These are phyloP conservation scores for Dactylellina sp. DNA, from an alignment of 2,329 filamentous ascomycete genomes.

Conservation along the genomic window DNA sequence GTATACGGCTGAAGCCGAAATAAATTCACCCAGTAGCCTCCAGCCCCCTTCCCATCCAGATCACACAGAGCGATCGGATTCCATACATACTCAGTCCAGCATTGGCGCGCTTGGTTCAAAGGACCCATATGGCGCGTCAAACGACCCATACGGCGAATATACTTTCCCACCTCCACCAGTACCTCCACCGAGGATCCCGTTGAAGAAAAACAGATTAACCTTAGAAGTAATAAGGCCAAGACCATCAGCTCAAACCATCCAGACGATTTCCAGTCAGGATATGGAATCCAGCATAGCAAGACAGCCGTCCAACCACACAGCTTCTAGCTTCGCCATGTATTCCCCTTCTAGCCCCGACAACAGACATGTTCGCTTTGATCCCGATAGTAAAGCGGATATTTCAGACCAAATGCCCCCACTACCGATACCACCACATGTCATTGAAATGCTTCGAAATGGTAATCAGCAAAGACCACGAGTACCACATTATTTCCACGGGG, in stretches of 20 bases:
- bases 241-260: slow-evolving; percentile 20
- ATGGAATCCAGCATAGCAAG: slow-evolving; percentile 10
- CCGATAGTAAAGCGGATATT: slow-evolving; percentile 30
- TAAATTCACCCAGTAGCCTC: slow-evolving; percentile 11
- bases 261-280: slow-evolving; percentile 13
- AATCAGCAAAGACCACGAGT: slow-evolving; percentile 16
- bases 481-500: slow-evolving; percentile 44
- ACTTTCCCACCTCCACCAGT: slow-evolving; percentile 10
- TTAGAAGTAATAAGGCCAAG: slow-evolving; percentile 18
- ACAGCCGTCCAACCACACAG: slow-evolving; percentile 40
- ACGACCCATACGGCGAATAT: not conserved
- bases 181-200: slow-evolving; percentile 32
- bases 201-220: slow-evolving; percentile 9
- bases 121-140: slow-evolving; percentile 26
- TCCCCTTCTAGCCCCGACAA: slow-evolving; percentile 31
- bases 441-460: slow-evolving; percentile 39
- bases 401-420: slow-evolving; percentile 25
- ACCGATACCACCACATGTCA: slow-evolving; percentile 44
- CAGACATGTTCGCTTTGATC: slow-evolving; percentile 36
- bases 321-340: slow-evolving; percentile 50
- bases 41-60: slow-evolving; percentile 3
- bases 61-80: slow-evolving; percentile 30
- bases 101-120: slow-evolving; percentile 34
- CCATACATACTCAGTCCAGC: slow-evolving; percentile 35
- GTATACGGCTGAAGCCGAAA: not conserved